A percentile compares a stretch with the other conserved stretches of the same genome.
Evolutionary conservation across 371 early-diverging fungal genomes (phyloP).

Genomic region (Mucor circinelloides): DNA sequence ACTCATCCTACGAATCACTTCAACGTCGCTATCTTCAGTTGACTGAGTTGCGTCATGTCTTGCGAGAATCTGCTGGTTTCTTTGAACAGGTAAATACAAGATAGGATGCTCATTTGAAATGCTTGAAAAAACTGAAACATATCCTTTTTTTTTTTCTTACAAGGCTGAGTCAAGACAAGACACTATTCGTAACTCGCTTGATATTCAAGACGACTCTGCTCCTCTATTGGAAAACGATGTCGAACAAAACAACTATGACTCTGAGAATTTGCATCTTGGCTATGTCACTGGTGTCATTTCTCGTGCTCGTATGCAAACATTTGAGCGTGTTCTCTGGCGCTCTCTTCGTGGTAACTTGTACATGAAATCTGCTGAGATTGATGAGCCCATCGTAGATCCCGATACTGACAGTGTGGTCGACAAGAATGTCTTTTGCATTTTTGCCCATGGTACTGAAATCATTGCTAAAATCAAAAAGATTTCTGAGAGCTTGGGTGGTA

Average conservation of each 20-base stretch:
- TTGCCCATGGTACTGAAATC: conserved; percentile 94
- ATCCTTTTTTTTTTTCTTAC: background rate
- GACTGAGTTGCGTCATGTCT: conserved; percentile 86
- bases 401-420: conserved; percentile 77
- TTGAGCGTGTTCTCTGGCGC: conserved; percentile 97
- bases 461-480: conserved; percentile 92
- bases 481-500: conserved; percentile 93
- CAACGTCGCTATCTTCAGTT: conserved; percentile 82
- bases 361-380: conserved; percentile 95
- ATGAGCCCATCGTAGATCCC: conserved; percentile 90
- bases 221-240: conserved; percentile 61
- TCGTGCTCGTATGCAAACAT: conserved; percentile 79
- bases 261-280: conserved; percentile 49
- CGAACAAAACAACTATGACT: conserved; percentile 43
- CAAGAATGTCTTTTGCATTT: conserved; percentile 96
- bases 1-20: conserved; percentile 81
- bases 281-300: conserved; percentile 93
- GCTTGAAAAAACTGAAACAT: background rate
- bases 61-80: conserved; percentile 81
- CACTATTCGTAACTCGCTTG: conserved; percentile 52
- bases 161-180: conserved; percentile 57
- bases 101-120: background rate
- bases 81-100: conserved; percentile 64
- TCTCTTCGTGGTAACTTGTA: conserved; percentile 97
- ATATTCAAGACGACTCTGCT: conserved; percentile 55